Evolutionary conservation across 1,284 basidiomycete species (phyloP).

Genomic region (Mycosarcoma maydis): DNA sequence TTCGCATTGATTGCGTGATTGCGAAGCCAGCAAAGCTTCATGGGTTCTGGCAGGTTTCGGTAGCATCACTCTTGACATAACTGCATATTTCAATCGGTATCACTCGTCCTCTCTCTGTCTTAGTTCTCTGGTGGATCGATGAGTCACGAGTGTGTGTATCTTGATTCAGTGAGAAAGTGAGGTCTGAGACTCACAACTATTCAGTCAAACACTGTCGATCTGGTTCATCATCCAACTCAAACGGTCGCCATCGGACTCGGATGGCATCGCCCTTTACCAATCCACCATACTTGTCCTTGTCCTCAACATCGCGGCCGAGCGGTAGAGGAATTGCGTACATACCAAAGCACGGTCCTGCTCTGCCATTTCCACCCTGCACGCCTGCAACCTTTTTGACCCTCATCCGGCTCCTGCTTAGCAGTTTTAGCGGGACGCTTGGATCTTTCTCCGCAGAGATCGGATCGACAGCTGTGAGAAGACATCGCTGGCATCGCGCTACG

Average conservation of each 20-base stretch:
- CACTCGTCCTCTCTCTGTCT: too few relatives aligned
- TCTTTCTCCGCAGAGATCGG: constrained; percentile 50
- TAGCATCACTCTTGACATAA: too few relatives aligned
- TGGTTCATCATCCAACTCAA: constrained; percentile 31
- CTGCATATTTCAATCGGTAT: too few relatives aligned
- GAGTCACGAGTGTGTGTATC: not conserved
- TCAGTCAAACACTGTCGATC: constrained; percentile 2
- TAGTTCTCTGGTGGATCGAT: too few relatives aligned
- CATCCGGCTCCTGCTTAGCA: constrained; percentile 41
- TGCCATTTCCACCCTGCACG: constrained; percentile 19
- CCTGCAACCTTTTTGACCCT: constrained; percentile 33
- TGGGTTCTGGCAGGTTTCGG: too few relatives aligned
- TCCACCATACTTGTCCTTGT: constrained; percentile 14
- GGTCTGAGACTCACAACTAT: too few relatives aligned
- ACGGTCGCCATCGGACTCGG: constrained; percentile 29
- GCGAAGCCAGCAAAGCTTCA: too few relatives aligned
- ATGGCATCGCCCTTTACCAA: constrained; percentile 36
- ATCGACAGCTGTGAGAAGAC: constrained; percentile 53
- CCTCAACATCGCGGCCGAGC: too few relatives aligned
- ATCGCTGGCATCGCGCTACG: constrained; percentile 53
- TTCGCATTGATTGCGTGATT: constrained; percentile 23
- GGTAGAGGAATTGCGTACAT: constrained; percentile 55
- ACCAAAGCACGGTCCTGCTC: constrained; percentile 53
- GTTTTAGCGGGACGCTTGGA: constrained; percentile 43
- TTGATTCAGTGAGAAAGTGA: too few relatives aligned